These are phyloP conservation scores for Diaporthe velutina DNA, from an alignment of 2,329 filamentous ascomycete genomes.

Conservation along the genomic window DNA sequence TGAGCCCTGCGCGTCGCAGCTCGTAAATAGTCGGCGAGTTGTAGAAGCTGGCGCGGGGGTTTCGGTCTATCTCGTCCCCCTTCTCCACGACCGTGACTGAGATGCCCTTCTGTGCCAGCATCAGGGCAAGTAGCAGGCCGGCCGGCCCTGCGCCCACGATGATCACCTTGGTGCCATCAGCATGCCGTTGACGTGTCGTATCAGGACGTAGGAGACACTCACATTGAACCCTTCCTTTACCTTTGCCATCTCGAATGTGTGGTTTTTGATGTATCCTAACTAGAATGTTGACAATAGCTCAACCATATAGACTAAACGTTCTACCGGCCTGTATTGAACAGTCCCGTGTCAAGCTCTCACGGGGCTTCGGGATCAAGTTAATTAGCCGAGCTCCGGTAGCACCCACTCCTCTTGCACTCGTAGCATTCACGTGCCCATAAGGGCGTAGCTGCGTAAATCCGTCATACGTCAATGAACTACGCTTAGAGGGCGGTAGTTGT, in stretches of 20 bases:
- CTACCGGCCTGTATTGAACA: neutral
- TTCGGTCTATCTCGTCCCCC: conserved; percentile 45
- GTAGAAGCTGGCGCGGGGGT: conserved; percentile 50
- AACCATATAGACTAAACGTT: neutral
- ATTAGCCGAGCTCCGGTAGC: neutral
- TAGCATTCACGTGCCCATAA: neutral
- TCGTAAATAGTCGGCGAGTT: conserved; percentile 44
- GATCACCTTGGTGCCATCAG: conserved; percentile 38
- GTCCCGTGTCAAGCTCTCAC: neutral
- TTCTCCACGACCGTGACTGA: conserved; percentile 46
- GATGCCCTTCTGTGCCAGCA: conserved; percentile 44
- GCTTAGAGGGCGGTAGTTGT: neutral
- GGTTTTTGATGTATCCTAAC: neutral
- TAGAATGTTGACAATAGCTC: neutral
- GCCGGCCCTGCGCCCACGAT: conserved; percentile 44
- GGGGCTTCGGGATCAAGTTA: neutral
- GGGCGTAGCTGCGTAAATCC: neutral
- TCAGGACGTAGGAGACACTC: neutral
- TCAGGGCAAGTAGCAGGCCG: conserved; percentile 43
- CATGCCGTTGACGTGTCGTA: neutral
- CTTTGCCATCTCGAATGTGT: neutral
- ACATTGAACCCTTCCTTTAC: conserved; percentile 14
- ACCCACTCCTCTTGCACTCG: neutral
- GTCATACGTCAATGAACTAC: neutral
- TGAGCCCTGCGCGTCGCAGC: conserved; percentile 46